Conservation (phyloP, 176 grass and related monocot genomes). For the Cocos nucifera region DNA sequence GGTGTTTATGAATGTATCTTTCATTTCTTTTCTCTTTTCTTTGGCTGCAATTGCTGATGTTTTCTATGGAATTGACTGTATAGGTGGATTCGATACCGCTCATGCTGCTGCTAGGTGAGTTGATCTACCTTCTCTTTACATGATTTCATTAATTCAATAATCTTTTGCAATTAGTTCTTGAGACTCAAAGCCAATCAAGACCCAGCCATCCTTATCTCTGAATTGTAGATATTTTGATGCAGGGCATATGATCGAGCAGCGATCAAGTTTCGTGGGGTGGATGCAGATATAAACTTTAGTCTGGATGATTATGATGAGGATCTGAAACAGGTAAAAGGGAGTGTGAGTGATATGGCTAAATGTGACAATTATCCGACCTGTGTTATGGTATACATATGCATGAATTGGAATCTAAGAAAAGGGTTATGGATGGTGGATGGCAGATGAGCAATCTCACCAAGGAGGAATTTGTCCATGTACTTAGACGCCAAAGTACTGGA, state of each 20-base stretch:
- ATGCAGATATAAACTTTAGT: slow-evolving; percentile 51
- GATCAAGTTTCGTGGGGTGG: slow-evolving; percentile 52
- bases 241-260: slow-evolving; percentile 60
- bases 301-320: slow-evolving; percentile 41
- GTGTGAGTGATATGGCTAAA: too few relatives aligned
- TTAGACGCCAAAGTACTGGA: slow-evolving; percentile 52
- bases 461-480: slow-evolving; percentile 62
- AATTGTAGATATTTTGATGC: not conserved
- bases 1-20: too few relatives aligned
- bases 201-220: not conserved
- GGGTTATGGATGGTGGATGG: slow-evolving; percentile 3
- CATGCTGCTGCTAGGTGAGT: slow-evolving; percentile 49
- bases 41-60: slow-evolving; percentile 1
- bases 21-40: not conserved
- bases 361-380: too few relatives aligned
- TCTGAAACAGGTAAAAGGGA: slow-evolving; percentile 33
- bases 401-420: too few relatives aligned
- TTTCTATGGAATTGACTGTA: not conserved
- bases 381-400: too few relatives aligned
- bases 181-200: too few relatives aligned
- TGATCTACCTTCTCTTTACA: not conserved
- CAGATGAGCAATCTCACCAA: slow-evolving; percentile 59
- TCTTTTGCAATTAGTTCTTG: too few relatives aligned
- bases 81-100: slow-evolving; percentile 51
- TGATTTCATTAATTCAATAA: too few relatives aligned